Evolutionary conservation across 2,329 filamentous ascomycete species (phyloP), one percentile per base, ranked within the genome.

Genomic region (Cordyceps cicadae): DNA sequence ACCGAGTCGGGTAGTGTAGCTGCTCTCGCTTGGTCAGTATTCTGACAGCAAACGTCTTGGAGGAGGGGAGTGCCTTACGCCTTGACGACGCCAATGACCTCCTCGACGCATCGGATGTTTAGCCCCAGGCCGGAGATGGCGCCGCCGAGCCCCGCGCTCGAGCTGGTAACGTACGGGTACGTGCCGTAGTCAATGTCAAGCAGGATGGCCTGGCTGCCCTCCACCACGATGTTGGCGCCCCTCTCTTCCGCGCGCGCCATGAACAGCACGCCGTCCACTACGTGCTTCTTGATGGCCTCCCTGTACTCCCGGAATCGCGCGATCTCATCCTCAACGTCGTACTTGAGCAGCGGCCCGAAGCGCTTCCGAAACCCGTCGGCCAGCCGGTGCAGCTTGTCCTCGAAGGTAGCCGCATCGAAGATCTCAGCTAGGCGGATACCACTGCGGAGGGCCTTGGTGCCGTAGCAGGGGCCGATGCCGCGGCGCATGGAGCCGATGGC

Each of bases 341-440:
- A 57, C 19, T 49, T 57, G 2, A 57, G 32, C 7, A 39, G 19
- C 15, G 19, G 11, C 2, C 87, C 87, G 67, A 85, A 89, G 53
- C 86, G 77, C 74, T 86, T 85, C 76, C 84, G 80, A 74, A 82
- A 88, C n/a, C 82, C 83, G 7, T 72, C 66, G 15, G 81, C 85
- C 56, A 90, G 73, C 17, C 77, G 74, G 49, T 85, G 78, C 58
- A 90, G 73, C 71, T 87, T 87, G 48, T 73, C 69, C 72, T 89
- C 87, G 66, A 90, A 89, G 11, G 78, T 68, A 49, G 80, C 75
- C 71, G 85, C 80, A 68, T 87, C 77, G 69, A 89, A 89, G 63
- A 90, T 77, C 61, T 90, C 86, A 62, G 80, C 77, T 52, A 90
- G 73, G 54, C 82, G 79, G 60, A 90, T 78, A 54, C 86, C 87